Percentiles rank a stretch among this genome's conserved stretches.
Evolutionary conservation across 2,329 filamentous ascomycete genomes (phyloP).

Genomic region (Colletotrichum sp.): DNA sequence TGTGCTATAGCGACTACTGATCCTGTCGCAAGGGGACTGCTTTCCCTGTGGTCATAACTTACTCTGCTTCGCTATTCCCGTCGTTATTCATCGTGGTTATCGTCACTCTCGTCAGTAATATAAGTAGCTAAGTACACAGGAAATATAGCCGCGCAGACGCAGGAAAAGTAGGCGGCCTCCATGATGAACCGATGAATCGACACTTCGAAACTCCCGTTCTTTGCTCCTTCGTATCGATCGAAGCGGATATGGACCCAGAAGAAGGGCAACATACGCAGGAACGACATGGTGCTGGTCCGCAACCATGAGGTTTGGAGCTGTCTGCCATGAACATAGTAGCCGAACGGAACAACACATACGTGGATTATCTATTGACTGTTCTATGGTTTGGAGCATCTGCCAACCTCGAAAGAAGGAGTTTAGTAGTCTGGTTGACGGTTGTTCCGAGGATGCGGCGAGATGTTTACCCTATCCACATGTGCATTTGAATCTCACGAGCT

Average conservation of each 20-base stretch:
- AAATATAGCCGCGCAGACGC: not conserved
- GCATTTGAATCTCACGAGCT: not conserved
- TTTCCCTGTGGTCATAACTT: not conserved
- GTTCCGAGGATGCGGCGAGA: not conserved
- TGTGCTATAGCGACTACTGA: not conserved
- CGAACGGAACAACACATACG: not conserved
- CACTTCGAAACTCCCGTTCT: not conserved
- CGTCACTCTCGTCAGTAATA: not conserved
- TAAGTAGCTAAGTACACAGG: not conserved
- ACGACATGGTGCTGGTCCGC: not conserved
- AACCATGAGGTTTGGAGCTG: not conserved
- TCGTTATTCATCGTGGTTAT: not conserved
- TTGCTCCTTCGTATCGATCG: not conserved
- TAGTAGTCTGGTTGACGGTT: not conserved
- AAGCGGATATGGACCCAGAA: not conserved
- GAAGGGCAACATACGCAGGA: not conserved
- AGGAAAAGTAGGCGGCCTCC: not conserved
- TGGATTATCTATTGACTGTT: not conserved
- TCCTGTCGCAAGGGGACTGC: not conserved
- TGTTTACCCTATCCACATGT: not conserved
- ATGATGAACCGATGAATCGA: not conserved
- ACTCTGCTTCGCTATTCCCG: rapidly evolving
- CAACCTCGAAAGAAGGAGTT: not conserved
- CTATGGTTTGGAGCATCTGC: not conserved
- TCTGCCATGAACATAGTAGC: rapidly evolving